These are phyloP conservation scores for Rhynchospora breviuscula DNA, from an alignment of 176 grass and related monocot species.

Conservation along the genomic window DNA sequence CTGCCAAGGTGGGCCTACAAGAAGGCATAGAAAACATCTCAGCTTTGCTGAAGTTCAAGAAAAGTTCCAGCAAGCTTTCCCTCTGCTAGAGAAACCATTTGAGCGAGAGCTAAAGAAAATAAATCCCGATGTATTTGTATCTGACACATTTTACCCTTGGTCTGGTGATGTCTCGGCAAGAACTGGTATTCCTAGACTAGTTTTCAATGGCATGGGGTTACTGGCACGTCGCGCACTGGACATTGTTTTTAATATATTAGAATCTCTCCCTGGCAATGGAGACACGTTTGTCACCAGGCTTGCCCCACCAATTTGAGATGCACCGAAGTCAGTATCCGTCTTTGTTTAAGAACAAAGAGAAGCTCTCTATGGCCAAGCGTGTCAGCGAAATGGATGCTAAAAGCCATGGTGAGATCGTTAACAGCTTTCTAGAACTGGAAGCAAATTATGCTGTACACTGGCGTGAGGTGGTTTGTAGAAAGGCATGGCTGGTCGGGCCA, in stretches of 20 bases:
- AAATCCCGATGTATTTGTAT: slow-evolving; percentile 30
- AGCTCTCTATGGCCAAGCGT: background rate
- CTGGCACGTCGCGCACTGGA: slow-evolving; percentile 22
- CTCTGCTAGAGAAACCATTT: slow-evolving; percentile 32
- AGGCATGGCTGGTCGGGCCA: background rate
- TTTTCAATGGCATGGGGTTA: slow-evolving; percentile 38
- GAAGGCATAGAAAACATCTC: slow-evolving; percentile 26
- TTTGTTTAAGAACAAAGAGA: background rate
- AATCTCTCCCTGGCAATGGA: background rate
- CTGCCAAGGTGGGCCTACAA: slow-evolving; percentile 37
- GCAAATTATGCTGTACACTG: slow-evolving; percentile 29
- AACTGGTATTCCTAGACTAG: slow-evolving; percentile 29
- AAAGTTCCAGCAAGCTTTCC: slow-evolving; percentile 16
- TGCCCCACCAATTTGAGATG: slow-evolving; percentile 41
- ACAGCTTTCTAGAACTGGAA: slow-evolving; percentile 64
- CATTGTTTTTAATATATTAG: slow-evolving; percentile 7
- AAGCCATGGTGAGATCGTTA: slow-evolving; percentile 34
- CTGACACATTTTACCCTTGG: slow-evolving; percentile 39
- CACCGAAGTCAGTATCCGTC: slow-evolving; percentile 24
- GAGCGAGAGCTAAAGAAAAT: slow-evolving; percentile 11
- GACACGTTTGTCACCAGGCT: slow-evolving; percentile 13
- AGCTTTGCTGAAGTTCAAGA: background rate
- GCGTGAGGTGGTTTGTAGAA: background rate
- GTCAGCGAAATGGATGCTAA: background rate
- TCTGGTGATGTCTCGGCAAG: slow-evolving; percentile 16